Conservation (phyloP, 352 stramenopile genomes). For the Pythium grandisporangium region DNA sequence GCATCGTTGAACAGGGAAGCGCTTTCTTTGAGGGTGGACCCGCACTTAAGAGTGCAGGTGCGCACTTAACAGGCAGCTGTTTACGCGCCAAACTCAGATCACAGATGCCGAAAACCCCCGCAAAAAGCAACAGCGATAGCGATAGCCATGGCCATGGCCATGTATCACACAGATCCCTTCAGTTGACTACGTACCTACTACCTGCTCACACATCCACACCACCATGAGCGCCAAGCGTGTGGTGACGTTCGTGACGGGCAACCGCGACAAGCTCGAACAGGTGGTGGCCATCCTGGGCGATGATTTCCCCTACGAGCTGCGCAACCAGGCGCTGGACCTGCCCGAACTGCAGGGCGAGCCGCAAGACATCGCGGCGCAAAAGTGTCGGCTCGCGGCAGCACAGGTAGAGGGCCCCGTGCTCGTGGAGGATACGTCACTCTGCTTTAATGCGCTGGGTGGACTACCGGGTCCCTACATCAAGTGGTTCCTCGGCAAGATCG, state of each 20-base stretch:
- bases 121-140: too few relatives aligned
- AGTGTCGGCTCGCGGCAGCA: constrained; percentile 88
- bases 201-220: too few relatives aligned
- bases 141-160: too few relatives aligned
- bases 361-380: constrained; percentile 91
- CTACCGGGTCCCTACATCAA: constrained; percentile 97
- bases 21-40: too few relatives aligned
- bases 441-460: constrained; percentile 93
- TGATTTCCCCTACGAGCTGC: constrained; percentile 88
- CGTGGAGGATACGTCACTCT: constrained; percentile 96
- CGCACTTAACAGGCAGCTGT: too few relatives aligned
- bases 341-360: constrained; percentile 97
- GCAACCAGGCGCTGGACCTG: constrained; percentile 92
- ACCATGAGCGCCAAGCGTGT: too few relatives aligned
- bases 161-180: too few relatives aligned
- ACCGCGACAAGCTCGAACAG: constrained; percentile 82
- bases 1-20: too few relatives aligned
- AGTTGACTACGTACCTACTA: too few relatives aligned
- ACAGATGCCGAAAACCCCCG: too few relatives aligned
- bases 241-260: constrained; percentile 81
- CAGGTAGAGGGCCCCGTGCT: constrained; percentile 86
- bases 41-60: too few relatives aligned
- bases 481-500: constrained; percentile 97
- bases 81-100: too few relatives aligned
- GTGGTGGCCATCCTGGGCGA: constrained; percentile 73